Percentiles rank a stretch among this genome's conserved stretches.
These are phyloP conservation scores for Boletus insuetus DNA, from an alignment of 768 basidiomycete genomes.

Conservation along the genomic window DNA sequence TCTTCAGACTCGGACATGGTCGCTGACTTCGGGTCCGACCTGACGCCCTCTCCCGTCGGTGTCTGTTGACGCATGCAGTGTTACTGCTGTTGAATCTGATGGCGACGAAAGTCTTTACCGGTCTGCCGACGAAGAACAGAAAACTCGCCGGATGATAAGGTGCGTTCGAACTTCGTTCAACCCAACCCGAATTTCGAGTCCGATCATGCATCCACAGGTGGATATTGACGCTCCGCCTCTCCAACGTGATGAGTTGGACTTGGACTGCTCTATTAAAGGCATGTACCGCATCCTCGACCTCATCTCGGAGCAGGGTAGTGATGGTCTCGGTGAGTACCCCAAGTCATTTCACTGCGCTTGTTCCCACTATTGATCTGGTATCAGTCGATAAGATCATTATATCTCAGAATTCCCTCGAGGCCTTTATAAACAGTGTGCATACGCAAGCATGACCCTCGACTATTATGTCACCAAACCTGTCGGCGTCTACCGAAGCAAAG, in stretches of 20 bases:
- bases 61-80: background rate
- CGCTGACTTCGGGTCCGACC: background rate
- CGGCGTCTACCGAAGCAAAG: slow-evolving; percentile 56
- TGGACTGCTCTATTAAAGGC: slow-evolving; percentile 37
- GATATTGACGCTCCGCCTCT: slow-evolving; percentile 6
- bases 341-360: background rate
- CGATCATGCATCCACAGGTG: slow-evolving; percentile 14
- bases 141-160: slow-evolving; percentile 1
- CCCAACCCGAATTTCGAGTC: background rate
- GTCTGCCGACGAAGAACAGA: slow-evolving; percentile 15
- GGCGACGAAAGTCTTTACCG: slow-evolving; percentile 14
- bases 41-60: slow-evolving; percentile 5
- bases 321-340: slow-evolving; percentile 44
- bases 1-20: slow-evolving; percentile 7
- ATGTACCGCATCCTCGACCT: slow-evolving; percentile 55
- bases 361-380: background rate
- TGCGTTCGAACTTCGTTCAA: slow-evolving; percentile 5
- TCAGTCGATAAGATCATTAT: slow-evolving; percentile 66
- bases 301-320: slow-evolving; percentile 47
- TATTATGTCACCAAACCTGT: slow-evolving; percentile 44
- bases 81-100: background rate
- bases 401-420: slow-evolving; percentile 44
- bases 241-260: slow-evolving; percentile 17
- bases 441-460: slow-evolving; percentile 53
- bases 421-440: slow-evolving; percentile 52